phyloP scores from a whole-genome alignment of 2,329 filamentous ascomycete genomes.

The Trichoderma hamatum region DNA sequence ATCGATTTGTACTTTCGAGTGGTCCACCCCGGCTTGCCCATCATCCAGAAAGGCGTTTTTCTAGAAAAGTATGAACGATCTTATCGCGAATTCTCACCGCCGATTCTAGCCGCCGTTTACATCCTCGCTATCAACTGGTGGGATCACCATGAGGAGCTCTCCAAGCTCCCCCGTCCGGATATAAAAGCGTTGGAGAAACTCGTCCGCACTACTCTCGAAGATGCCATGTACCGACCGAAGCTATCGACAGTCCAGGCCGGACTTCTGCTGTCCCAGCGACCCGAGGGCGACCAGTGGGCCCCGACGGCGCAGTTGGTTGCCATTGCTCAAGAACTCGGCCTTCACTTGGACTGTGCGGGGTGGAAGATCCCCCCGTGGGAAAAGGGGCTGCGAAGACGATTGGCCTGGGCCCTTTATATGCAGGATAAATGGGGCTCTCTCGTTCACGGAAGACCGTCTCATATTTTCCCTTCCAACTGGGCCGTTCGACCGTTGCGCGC shows the following conservation, averaged over 20 bases:
- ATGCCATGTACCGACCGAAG: slow-evolving; percentile 81
- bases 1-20: slow-evolving; percentile 81
- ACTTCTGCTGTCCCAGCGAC: slow-evolving; percentile 72
- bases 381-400: slow-evolving; percentile 77
- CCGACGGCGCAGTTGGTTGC: slow-evolving; percentile 86
- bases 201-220: slow-evolving; percentile 70
- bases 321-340: slow-evolving; percentile 81
- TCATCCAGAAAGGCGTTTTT: slow-evolving; percentile 80
- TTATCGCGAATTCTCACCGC: slow-evolving; percentile 73
- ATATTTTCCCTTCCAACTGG: slow-evolving; percentile 72
- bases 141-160: slow-evolving; percentile 70
- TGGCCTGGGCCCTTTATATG: slow-evolving; percentile 92
- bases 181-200: slow-evolving; percentile 73
- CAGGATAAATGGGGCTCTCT: slow-evolving; percentile 90
- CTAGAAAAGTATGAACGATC: slow-evolving; percentile 75
- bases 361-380: slow-evolving; percentile 93
- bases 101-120: slow-evolving; percentile 78
- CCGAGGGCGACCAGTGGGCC: slow-evolving; percentile 79
- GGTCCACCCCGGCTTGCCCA: slow-evolving; percentile 80
- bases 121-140: slow-evolving; percentile 88
- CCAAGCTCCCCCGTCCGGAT: slow-evolving; percentile 68
- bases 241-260: slow-evolving; percentile 79
- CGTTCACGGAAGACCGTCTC: slow-evolving; percentile 82
- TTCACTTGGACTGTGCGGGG: slow-evolving; percentile 82
- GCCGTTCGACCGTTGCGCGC: slow-evolving; percentile 67